Percentiles rank a stretch among this genome's conserved stretches.
phyloP scores from a whole-genome alignment of 2,329 filamentous ascomycete genomes.

The Paramyrothecium roridum region DNA sequence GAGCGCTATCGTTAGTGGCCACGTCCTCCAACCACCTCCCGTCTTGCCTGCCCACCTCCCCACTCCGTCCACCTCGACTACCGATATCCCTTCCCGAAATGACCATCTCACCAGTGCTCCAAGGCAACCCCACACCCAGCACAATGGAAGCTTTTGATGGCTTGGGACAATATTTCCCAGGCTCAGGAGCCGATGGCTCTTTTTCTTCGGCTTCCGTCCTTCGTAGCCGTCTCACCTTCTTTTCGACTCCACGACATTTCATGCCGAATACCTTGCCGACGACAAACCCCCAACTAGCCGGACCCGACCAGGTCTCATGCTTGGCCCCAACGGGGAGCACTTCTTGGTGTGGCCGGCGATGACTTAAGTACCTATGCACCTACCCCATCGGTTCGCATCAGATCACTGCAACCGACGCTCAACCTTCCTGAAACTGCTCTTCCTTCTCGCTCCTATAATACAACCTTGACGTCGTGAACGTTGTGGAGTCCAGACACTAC shows the following conservation, averaged over 20 bases:
- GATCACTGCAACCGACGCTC: too few relatives aligned
- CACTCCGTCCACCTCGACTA: neutral
- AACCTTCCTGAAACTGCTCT: too few relatives aligned
- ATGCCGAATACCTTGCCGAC: too few relatives aligned
- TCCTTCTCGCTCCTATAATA: too few relatives aligned
- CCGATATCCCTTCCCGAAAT: conserved; percentile 2
- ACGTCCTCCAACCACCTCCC: neutral
- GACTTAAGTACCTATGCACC: neutral
- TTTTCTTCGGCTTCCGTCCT: too few relatives aligned
- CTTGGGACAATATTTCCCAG: too few relatives aligned
- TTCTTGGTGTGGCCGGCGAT: neutral
- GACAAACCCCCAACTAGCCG: neutral
- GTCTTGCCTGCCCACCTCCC: neutral
- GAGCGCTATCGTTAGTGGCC: neutral
- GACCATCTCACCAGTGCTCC: neutral
- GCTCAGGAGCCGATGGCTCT: too few relatives aligned
- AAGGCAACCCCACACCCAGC: neutral
- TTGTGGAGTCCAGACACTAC: too few relatives aligned
- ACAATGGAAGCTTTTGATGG: neutral
- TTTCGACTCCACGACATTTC: too few relatives aligned
- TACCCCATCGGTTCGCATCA: neutral
- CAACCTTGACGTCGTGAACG: too few relatives aligned
- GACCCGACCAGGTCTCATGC: neutral
- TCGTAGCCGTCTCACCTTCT: too few relatives aligned
- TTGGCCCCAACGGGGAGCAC: neutral